Conservation (phyloP, 2,329 filamentous ascomycete genomes). For the Tolypocladium capitatum region DNA sequence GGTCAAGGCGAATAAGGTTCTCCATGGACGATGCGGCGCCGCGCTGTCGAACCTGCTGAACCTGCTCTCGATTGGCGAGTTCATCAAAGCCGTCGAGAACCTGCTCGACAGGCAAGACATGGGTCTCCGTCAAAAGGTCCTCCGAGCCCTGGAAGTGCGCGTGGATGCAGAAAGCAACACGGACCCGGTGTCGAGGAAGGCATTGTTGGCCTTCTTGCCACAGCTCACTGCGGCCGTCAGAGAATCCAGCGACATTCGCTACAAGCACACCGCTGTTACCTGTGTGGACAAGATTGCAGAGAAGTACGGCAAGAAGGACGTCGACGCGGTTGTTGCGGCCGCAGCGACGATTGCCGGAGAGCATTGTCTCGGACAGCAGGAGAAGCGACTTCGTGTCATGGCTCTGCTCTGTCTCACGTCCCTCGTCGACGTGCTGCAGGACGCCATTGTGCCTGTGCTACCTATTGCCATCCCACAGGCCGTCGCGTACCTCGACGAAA, state of each 20-base stretch:
- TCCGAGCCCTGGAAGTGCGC: conserved; percentile 67
- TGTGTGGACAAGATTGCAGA: conserved; percentile 90
- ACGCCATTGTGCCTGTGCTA: conserved; percentile 72
- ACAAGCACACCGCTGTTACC: conserved; percentile 74
- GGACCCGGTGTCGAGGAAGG: conserved; percentile 53
- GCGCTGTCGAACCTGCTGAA: conserved; percentile 70
- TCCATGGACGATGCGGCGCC: conserved; percentile 50
- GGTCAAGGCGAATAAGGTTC: conserved; percentile 40
- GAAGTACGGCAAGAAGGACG: conserved; percentile 88
- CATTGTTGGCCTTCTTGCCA: conserved; percentile 66
- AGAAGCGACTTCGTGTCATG: conserved; percentile 63
- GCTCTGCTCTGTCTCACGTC: conserved; percentile 83
- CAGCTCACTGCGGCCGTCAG: conserved; percentile 66
- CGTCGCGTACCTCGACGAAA: conserved; percentile 56
- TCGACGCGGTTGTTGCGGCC: conserved; percentile 60
- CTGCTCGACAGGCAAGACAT: conserved; percentile 65
- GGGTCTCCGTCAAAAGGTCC: conserved; percentile 64
- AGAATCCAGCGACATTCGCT: conserved; percentile 55
- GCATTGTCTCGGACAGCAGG: conserved; percentile 61
- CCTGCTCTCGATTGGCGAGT: conserved; percentile 73
- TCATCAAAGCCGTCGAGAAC: conserved; percentile 75
- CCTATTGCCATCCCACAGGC: conserved; percentile 62
- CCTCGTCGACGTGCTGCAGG: conserved; percentile 74
- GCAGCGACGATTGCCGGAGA: conserved; percentile 65
- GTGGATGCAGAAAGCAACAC: conserved; percentile 60